Base-by-base conservation (phyloP, 2,329 filamentous ascomycete genomes). In the Fusarium sp. region DNA sequence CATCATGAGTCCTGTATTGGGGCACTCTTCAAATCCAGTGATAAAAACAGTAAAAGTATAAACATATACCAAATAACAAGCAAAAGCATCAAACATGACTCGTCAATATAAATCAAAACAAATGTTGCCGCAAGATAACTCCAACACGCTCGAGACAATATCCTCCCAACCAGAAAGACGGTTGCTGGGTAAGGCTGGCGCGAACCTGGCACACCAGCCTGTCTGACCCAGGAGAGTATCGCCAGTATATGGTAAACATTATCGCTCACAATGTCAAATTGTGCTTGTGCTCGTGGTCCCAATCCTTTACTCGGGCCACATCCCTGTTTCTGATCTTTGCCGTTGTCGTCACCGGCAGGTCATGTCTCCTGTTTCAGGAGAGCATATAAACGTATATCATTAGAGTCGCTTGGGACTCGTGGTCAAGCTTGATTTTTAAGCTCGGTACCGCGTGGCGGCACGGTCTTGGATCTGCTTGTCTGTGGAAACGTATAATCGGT, bases 401-500 rank as follows among this genome's bases (percentile, higher is more conserved):
- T 60, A 64, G 67, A 68, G 68, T 73, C 64, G 48, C 60, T 65
- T 30, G 57, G 42, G 70, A 73, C 68, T 73, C 60, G 54, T 53
- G 32, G 26, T 62, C 57, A 72, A 71, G 67, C 60, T 59, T 51
- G 57, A 61, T 34, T 49, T 49, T 68, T 68, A 79, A 68, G 77
- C 69, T 59, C 76, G 65, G 70, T 75, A 77, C 58, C 77, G 76
- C 49, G 72, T 56, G 58, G 70, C 74, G 38, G 83, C 81, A 56
- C 91, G 85, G 67, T 93, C 88, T 74, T 92, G 88, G 72, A 96
- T 94, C 78, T 91, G 85, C 77, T 87, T 86, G 81, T 96, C 93
- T 50, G 92, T 96, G 72, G 89, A 87, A 82, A 92, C 86, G 85
- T 96, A 96, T 79, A 96, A 83, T 77, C 85, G 85, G 81, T 95